phyloP scores from a whole-genome alignment of 2,329 filamentous ascomycete genomes.

The Xylariaceae sp. region DNA sequence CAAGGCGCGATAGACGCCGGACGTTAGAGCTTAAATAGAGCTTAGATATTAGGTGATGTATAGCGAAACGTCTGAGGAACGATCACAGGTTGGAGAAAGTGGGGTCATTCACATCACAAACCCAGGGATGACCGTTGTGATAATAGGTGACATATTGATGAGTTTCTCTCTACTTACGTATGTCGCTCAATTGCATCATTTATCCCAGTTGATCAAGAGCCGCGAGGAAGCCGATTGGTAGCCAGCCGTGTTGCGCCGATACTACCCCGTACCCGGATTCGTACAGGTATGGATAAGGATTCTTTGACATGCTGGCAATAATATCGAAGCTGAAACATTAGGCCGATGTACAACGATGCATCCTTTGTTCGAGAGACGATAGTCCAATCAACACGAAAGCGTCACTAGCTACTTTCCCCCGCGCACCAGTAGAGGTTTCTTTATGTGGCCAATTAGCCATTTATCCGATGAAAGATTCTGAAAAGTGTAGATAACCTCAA shows the following conservation, averaged over 20 bases:
- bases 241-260: no score
- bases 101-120: conserved; percentile 16
- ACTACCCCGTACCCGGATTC: background rate
- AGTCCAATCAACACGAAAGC: no score
- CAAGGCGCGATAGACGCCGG: background rate
- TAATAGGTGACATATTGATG: conserved; percentile 14
- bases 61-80: conserved; percentile 3
- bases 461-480: no score
- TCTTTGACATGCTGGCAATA: conserved; percentile 3
- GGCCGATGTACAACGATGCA: no score
- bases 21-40: background rate
- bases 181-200: conserved; percentile 5
- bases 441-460: no score
- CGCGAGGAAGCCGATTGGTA: no score
- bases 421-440: no score
- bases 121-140: conserved; percentile 6
- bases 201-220: no score
- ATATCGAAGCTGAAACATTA: background rate
- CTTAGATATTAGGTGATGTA: conserved; percentile 10
- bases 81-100: no score
- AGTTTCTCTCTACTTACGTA: conserved; percentile 2
- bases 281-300: background rate
- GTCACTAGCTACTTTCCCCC: no score
- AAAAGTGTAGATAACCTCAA: no score
- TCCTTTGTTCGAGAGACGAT: no score